Conservation (phyloP, 768 basidiomycete genomes). For the Lactarius indigo region DNA sequence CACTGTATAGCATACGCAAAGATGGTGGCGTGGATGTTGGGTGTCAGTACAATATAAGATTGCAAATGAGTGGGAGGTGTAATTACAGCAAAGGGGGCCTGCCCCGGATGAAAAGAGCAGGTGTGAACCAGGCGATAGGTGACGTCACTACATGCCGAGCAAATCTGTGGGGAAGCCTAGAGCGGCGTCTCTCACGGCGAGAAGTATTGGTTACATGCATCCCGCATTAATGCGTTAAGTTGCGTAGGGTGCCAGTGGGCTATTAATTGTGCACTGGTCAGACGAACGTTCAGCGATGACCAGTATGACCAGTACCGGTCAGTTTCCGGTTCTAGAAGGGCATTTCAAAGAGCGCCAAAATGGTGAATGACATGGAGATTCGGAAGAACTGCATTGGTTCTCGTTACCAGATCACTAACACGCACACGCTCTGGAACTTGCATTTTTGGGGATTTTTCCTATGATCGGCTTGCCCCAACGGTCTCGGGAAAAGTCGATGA, state of each 20-base stretch:
- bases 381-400: neutral
- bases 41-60: too few species aligned
- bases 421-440: neutral
- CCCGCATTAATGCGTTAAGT: neutral
- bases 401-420: slow-evolving; percentile 4
- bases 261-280: neutral
- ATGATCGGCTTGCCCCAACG: neutral
- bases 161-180: slow-evolving; percentile 64
- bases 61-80: too few species aligned
- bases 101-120: neutral
- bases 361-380: neutral
- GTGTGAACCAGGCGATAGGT: slow-evolving; percentile 42
- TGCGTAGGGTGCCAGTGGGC: neutral
- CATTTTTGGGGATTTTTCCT: neutral
- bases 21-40: slow-evolving; percentile 82
- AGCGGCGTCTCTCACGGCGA: slow-evolving; percentile 61
- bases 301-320: neutral
- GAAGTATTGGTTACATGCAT: neutral
- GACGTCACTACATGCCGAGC: slow-evolving; percentile 53
- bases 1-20: slow-evolving; percentile 76
- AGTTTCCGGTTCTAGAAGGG: neutral
- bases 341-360: neutral
- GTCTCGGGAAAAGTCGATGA: neutral
- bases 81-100: too few species aligned
- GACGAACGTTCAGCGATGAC: slow-evolving; percentile 6